Base-by-base conservation (phyloP, 208 protist genomes). In the Endotrypanum monterogeii region DNA sequence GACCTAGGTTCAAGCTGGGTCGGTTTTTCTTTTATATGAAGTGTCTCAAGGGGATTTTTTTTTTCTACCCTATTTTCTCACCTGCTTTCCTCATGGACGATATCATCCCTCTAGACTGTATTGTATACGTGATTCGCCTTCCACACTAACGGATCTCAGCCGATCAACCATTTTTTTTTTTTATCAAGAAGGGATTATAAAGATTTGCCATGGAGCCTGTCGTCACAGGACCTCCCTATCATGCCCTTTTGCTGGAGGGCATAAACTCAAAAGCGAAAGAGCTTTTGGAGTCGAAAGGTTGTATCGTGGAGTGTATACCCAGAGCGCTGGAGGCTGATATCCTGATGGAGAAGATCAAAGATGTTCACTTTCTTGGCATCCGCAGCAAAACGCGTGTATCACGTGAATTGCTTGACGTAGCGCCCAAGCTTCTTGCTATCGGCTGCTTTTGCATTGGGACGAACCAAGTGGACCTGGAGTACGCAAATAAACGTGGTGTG, bases 381-480 rank as follows among this genome's bases (percentile, higher is more conserved):
- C 87, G 97, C 71, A 97, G 88, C 80, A 98, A 98, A 82, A 98
- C 96, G 14, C 85, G 88, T 28, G 56, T 98, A 41, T 94, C 84
- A 11, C 79, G 80, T 46, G 89, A 88, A 35, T 75, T 98, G 12
- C 75, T 98, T 20, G 76, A 89, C n/a, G 50, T 46, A 18, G 95
- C 94, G 0, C 87, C 91, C 11, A 85, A 89, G 32, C 77, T 99
- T 25, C 71, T 98, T 12, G 89, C 89, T 28, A 86, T 98, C 50
- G 96, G 96, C 20, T 99, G 96, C 83, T 98, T 98, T 78, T 99
- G 98, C 79, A 98, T 99, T 72, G 96, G 95, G 35, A 98, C 98
- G 3, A 96, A 98, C 75, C 96, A 98, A 76, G 94, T 98, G 9
- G 94, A 98, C 81, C 77, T 98, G 5, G 78, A 87, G 5, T 67